A percentile compares a stretch with the other conserved stretches of the same genome.
These are phyloP conservation scores for Laguncularia racemosa DNA, from an alignment of 345 rosid species.

Conservation along the genomic window DNA sequence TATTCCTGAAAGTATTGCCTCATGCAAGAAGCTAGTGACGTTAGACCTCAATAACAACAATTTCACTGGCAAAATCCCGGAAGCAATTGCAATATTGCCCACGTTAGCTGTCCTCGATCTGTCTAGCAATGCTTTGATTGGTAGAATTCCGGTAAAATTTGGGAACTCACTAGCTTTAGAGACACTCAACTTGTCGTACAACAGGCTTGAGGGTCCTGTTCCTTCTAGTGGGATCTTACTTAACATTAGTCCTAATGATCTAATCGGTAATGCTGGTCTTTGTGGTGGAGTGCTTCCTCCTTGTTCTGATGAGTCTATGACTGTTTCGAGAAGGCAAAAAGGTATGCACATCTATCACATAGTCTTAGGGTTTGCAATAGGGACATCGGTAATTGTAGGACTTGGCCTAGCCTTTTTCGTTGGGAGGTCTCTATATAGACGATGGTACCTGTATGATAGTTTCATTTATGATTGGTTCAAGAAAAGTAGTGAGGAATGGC, in stretches of 20 bases:
- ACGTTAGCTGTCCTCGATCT: slow-evolving; percentile 69
- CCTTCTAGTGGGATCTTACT: slow-evolving; percentile 49
- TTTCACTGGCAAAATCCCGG: slow-evolving; percentile 50
- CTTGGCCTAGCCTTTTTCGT: slow-evolving; percentile 40
- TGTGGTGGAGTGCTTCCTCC: slow-evolving; percentile 64
- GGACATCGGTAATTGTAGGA: slow-evolving; percentile 37
- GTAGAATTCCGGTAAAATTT: slow-evolving; percentile 49
- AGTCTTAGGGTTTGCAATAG: slow-evolving; percentile 43
- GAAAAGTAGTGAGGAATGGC: slow-evolving; percentile 67
- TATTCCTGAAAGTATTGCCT: slow-evolving; percentile 58
- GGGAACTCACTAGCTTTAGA: slow-evolving; percentile 76
- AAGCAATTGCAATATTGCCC: slow-evolving; percentile 53
- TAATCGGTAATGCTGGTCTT: slow-evolving; percentile 64
- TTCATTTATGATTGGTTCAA: slow-evolving; percentile 43
- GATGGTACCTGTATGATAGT: slow-evolving; percentile 68
- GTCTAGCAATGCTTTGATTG: slow-evolving; percentile 67
- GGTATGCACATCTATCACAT: slow-evolving; percentile 45
- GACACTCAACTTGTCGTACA: slow-evolving; percentile 67
- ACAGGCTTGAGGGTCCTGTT: slow-evolving; percentile 63
- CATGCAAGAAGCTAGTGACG: slow-evolving; percentile 67
- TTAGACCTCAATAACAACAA: slow-evolving; percentile 60
- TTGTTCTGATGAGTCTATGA: slow-evolving; percentile 31
- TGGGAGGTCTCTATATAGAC: slow-evolving; percentile 50
- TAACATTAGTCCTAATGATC: slow-evolving; percentile 60
- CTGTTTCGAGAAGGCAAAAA: slow-evolving; percentile 14